Evolutionary conservation across 2,329 filamentous ascomycete genomes (phyloP).

Genomic region (Cryphonectria carpinicola): DNA sequence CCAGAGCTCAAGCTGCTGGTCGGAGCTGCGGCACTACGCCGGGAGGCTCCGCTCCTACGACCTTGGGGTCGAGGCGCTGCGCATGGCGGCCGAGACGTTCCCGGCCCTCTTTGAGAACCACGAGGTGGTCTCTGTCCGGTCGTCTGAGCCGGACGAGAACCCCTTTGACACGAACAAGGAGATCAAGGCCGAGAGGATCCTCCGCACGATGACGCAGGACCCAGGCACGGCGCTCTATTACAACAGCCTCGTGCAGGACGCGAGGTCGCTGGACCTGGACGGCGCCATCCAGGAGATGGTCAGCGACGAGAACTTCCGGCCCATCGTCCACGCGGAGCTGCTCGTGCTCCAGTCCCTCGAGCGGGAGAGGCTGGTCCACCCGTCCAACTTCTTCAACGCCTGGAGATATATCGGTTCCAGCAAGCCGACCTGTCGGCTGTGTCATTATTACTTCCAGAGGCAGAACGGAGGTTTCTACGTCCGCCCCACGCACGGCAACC

Average conservation of each 20-base stretch:
- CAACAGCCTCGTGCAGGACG: conserved; percentile 9
- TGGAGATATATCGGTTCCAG: conserved; percentile 34
- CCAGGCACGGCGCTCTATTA: conserved; percentile 4
- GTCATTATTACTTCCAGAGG: conserved; percentile 32
- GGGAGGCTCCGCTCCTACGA: conserved; percentile 11
- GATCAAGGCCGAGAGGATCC: conserved; percentile 27
- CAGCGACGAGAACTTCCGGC: conserved; percentile 12
- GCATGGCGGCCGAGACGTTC: not conserved
- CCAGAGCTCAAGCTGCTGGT: conserved; percentile 20
- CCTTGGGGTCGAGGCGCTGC: not conserved
- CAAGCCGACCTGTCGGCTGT: conserved; percentile 34
- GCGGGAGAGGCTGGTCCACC: conserved; percentile 3
- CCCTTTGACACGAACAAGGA: conserved; percentile 16
- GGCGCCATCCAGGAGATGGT: conserved; percentile 5
- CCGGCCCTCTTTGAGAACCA: conserved; percentile 28
- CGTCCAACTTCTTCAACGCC: conserved; percentile 30
- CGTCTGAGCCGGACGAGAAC: conserved; percentile 13
- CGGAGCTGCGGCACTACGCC: conserved; percentile 14
- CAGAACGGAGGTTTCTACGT: conserved; percentile 22
- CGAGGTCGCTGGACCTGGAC: conserved; percentile 30
- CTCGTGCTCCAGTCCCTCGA: conserved; percentile 30
- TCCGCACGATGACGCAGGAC: conserved; percentile 28
- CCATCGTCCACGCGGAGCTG: conserved; percentile 33
- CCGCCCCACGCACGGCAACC: conserved; percentile 31
- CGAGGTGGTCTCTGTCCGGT: conserved; percentile 22